phyloP scores from a whole-genome alignment of 371 early-diverging fungal genomes.

The Blakeslea trispora region DNA sequence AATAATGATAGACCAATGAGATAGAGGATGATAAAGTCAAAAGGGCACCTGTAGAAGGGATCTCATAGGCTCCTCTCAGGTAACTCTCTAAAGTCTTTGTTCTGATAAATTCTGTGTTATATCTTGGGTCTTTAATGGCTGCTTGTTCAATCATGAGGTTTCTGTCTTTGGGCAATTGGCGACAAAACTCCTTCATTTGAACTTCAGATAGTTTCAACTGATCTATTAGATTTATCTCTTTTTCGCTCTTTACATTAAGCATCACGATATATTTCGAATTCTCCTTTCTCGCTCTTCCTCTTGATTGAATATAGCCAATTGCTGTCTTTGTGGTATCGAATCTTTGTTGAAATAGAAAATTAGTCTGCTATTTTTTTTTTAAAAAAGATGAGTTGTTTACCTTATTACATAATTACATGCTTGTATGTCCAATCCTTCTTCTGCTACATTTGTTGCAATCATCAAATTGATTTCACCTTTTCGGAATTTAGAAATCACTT shows the following conservation, averaged over 20 bases:
- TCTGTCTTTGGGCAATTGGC: conserved; percentile 41
- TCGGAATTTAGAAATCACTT: conserved; percentile 64
- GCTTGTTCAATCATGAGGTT: conserved; percentile 8
- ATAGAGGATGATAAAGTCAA: too few species aligned
- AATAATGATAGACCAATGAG: conserved; percentile 7
- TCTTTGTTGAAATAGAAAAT: too few species aligned
- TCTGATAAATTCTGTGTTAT: too few species aligned
- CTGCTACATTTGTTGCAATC: conserved; percentile 92
- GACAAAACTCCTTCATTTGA: conserved; percentile 53
- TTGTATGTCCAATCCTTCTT: conserved; percentile 95
- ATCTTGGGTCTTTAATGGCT: too few species aligned
- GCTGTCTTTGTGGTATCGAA: conserved; percentile 75
- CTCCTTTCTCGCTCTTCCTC: conserved; percentile 81
- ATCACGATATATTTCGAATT: conserved; percentile 76
- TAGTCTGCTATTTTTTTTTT: neutral
- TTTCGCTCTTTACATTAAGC: conserved; percentile 49
- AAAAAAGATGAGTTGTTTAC: conserved; percentile 25
- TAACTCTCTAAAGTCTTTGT: too few species aligned
- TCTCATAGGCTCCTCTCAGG: too few species aligned
- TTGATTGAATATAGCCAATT: conserved; percentile 83
- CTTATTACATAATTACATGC: conserved; percentile 89
- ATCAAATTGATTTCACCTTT: conserved; percentile 71
- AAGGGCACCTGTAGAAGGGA: too few species aligned
- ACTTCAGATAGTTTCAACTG: conserved; percentile 46
- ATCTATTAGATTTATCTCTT: conserved; percentile 31